These are phyloP conservation scores for Microbotryomycetes sp. DNA, from an alignment of 1,284 basidiomycete species.

Conservation along the genomic window DNA sequence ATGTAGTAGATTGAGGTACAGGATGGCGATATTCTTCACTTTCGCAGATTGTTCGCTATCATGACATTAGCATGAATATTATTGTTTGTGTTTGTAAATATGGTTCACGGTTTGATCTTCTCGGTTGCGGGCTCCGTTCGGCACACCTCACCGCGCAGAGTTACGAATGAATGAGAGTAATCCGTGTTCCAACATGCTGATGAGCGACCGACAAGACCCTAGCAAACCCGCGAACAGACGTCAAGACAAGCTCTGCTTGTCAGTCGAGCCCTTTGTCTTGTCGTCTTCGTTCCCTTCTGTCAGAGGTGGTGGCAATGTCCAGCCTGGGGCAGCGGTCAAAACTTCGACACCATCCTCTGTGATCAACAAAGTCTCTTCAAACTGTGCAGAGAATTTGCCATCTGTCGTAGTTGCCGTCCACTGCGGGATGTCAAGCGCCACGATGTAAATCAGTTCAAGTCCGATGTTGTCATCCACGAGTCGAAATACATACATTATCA, in stretches of 20 bases:
- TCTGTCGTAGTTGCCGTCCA: constrained; percentile 92
- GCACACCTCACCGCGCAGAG: too few species aligned
- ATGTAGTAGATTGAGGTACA: neutral
- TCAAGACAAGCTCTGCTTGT: too few species aligned
- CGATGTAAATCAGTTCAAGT: constrained; percentile 55
- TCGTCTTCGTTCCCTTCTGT: neutral
- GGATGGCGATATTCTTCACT: too few species aligned
- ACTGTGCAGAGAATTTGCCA: constrained; percentile 72
- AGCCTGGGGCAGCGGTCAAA: constrained; percentile 57
- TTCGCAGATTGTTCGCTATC: too few species aligned
- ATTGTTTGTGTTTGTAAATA: neutral
- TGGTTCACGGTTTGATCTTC: neutral
- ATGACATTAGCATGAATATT: too few species aligned
- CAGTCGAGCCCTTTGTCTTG: neutral
- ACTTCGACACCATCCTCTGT: constrained; percentile 87
- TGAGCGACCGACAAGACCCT: too few species aligned
- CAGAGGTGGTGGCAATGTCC: constrained; percentile 16
- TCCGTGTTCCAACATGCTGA: too few species aligned
- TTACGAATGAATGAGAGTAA: too few species aligned
- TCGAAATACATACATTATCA: constrained; percentile 31
- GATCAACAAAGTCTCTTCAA: constrained; percentile 90
- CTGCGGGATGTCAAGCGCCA: too few species aligned
- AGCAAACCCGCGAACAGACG: too few species aligned
- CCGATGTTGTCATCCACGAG: constrained; percentile 39
- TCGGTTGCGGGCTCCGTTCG: too few species aligned